Evolutionary conservation across 345 rosid genomes (phyloP), one percentile per base, ranked within the genome.

Genomic region (Mercurialis annua): DNA sequence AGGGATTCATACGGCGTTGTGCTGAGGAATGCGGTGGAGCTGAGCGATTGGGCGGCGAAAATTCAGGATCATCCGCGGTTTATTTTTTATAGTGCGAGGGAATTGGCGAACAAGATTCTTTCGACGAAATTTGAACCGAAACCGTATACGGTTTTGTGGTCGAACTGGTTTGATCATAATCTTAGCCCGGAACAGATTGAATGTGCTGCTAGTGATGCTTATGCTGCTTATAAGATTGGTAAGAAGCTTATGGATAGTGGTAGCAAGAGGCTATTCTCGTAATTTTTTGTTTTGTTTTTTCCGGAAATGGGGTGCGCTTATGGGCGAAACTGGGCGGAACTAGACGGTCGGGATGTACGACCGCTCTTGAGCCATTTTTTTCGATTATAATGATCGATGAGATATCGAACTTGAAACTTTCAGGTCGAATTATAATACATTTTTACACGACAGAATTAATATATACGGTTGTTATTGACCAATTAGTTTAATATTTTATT

Each of bases 161-260:
- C 75, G 8, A 71, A 76, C 20, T 76, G 79, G 79, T 76, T 70
- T 20, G 79, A 76, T 0, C 65, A 47, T 6, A 71, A 23, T 31
- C 72, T 76, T 18, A 54, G 56, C 24, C 2, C 20, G 0, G 78
- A 77, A 40, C 78, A 70, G 66, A 57, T 78, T 38, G 75, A 78
- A 24, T 73, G 69, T 29, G 72, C 78, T 3, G 59, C 71, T 3
- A 17, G 38, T 23, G 78, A 78, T 57, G 78, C 78, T 17, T 78
- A 66, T 66, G 72, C 78, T 8, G 42, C 75, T 7, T 78, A 78
- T 57, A 66, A 62, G 55, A 57, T 70, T 44, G 81, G 75, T 14
- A 73, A 67, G 15, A 78, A 66, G 58, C 64, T 78, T 10, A 44
- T 73, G 74, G 77, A 76, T 23, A 66, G 72, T 40, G 65, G 75